Conservation (phyloP, 2,329 filamentous ascomycete genomes). For the Diaporthe destruens region DNA sequence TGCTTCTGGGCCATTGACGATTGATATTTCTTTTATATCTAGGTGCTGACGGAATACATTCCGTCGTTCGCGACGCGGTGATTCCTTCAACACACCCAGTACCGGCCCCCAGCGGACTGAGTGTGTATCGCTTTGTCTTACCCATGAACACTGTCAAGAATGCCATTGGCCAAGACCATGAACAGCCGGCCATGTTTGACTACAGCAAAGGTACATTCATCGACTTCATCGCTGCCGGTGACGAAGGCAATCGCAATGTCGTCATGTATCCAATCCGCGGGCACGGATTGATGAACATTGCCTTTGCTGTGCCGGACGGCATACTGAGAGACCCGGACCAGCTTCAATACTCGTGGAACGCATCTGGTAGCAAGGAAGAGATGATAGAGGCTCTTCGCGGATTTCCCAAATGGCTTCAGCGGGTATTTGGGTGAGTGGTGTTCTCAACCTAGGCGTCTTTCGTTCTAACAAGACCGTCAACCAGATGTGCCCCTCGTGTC, state of each 20-base stretch:
- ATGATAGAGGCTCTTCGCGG: background rate
- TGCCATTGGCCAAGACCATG: background rate
- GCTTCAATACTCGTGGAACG: conserved; percentile 16
- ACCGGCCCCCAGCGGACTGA: background rate
- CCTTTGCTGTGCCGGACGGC: conserved; percentile 8
- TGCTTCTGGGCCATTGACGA: background rate
- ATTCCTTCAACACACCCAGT: conserved; percentile 6
- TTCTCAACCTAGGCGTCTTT: background rate
- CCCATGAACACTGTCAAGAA: background rate
- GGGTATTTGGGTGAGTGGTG: background rate
- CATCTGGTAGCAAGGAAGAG: background rate
- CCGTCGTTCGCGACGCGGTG: background rate
- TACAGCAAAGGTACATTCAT: conserved; percentile 2
- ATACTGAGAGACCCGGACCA: background rate
- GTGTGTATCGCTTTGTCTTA: conserved; percentile 9
- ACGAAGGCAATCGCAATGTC: conserved; percentile 16
- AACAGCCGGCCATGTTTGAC: background rate
- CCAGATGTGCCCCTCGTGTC: conserved; percentile 11
- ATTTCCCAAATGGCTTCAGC: conserved; percentile 3
- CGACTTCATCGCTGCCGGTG: background rate
- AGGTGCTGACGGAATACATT: conserved; percentile 13
- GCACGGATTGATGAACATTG: conserved; percentile 6
- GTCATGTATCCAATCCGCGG: background rate
- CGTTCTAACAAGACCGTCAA: background rate
- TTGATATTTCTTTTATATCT: background rate